These are phyloP conservation scores for Pterothamnion heteromorphum DNA, from an alignment of 31 red algal genomes.

Conservation along the genomic window DNA sequence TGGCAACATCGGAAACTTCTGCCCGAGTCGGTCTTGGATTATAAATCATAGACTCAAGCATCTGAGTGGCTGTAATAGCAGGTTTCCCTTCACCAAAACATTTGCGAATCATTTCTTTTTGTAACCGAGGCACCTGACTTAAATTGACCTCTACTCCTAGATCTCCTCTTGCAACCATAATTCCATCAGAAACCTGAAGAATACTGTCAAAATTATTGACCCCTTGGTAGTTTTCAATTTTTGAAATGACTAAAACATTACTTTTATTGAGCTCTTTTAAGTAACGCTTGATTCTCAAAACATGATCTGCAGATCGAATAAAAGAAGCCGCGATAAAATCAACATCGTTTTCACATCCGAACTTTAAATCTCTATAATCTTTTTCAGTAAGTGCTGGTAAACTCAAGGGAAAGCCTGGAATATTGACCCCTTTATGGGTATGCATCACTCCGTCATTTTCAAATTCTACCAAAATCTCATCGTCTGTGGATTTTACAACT, in stretches of 20 bases:
- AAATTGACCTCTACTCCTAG: slow-evolving; percentile 88
- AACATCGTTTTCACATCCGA: slow-evolving; percentile 76
- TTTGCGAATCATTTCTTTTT: slow-evolving; percentile 88
- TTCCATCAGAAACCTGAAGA: slow-evolving; percentile 87
- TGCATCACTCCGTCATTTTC: slow-evolving; percentile 82
- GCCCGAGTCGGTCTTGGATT: slow-evolving; percentile 95
- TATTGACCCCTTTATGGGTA: slow-evolving; percentile 82
- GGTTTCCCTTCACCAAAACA: slow-evolving; percentile 75
- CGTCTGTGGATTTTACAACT: slow-evolving; percentile 61
- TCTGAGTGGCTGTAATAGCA: slow-evolving; percentile 91
- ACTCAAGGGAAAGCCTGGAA: slow-evolving; percentile 82
- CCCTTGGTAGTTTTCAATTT: slow-evolving; percentile 89
- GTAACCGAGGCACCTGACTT: slow-evolving; percentile 83
- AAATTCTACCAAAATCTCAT: slow-evolving; percentile 90
- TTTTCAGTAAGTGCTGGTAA: slow-evolving; percentile 96
- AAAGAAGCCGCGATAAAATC: slow-evolving; percentile 92
- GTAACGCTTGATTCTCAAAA: slow-evolving; percentile 59
- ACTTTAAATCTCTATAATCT: slow-evolving; percentile 95
- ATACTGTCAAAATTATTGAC: slow-evolving; percentile 68
- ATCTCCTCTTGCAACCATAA: slow-evolving; percentile 98
- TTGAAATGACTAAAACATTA: slow-evolving; percentile 76
- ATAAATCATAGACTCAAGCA: slow-evolving; percentile 94
- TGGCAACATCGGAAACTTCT: slow-evolving; percentile 94
- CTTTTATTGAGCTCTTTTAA: slow-evolving; percentile 48
- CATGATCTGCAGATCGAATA: slow-evolving; percentile 88